Conservation (phyloP, 768 basidiomycete genomes). For the Pluteus cervinus region DNA sequence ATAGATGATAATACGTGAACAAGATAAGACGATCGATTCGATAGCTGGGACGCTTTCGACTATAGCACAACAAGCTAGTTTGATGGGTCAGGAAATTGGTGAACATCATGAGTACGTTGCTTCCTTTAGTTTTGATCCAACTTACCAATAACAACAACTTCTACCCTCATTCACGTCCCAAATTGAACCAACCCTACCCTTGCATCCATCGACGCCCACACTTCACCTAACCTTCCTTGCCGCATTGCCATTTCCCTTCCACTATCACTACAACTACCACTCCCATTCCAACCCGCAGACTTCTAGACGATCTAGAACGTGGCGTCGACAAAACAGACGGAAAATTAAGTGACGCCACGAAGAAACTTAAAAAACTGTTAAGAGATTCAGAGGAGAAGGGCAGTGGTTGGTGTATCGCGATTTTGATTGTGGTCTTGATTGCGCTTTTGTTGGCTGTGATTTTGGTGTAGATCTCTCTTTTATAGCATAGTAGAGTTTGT, state of each 20-base stretch:
- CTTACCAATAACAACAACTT: too few relatives aligned
- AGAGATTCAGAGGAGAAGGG: conserved; percentile 86
- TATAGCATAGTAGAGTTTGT: conserved; percentile 11
- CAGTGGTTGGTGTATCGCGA: conserved; percentile 85
- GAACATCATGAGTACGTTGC: conserved; percentile 81
- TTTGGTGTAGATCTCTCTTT: conserved; percentile 39
- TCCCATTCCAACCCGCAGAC: conserved; percentile 40
- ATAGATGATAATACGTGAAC: conserved; percentile 81
- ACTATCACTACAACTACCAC: too few relatives aligned
- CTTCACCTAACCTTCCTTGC: too few relatives aligned
- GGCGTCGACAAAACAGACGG: conserved; percentile 65
- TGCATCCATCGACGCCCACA: too few relatives aligned
- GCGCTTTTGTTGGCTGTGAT: conserved; percentile 77
- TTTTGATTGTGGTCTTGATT: conserved; percentile 76
- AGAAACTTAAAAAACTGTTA: conserved; percentile 71
- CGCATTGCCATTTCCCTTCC: too few relatives aligned
- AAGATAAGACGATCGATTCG: conserved; percentile 84
- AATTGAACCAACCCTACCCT: too few relatives aligned
- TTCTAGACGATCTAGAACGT: conserved; percentile 74
- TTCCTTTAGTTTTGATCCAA: background rate
- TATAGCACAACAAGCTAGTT: conserved; percentile 82
- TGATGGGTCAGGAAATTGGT: conserved; percentile 89
- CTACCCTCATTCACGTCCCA: too few relatives aligned
- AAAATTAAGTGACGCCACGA: conserved; percentile 61
- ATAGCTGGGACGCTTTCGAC: conserved; percentile 85